Evolutionary conservation across 2,329 filamentous ascomycete genomes (phyloP).

Genomic region (Ophiocordyceps robertsii): DNA sequence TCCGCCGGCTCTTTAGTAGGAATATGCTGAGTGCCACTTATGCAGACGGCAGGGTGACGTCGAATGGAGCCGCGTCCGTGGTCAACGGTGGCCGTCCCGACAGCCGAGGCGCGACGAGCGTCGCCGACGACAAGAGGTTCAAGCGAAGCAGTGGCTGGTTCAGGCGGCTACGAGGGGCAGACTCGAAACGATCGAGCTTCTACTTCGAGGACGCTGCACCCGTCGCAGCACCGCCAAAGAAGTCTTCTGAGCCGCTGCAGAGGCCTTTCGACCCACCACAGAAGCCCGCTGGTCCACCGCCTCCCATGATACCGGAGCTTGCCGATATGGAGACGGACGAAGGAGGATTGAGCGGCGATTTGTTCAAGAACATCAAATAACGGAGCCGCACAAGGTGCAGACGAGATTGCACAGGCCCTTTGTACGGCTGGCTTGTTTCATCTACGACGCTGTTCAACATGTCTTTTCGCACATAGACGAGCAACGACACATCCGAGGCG

Average conservation of each 20-base stretch:
- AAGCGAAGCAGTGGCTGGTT: slow-evolving; percentile 48
- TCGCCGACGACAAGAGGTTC: slow-evolving; percentile 37
- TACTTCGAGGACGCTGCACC: slow-evolving; percentile 22
- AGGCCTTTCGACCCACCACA: not conserved
- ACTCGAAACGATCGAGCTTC: slow-evolving; percentile 27
- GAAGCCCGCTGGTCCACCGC: slow-evolving; percentile 30
- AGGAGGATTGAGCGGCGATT: slow-evolving; percentile 32
- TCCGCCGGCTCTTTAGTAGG: slow-evolving; percentile 44
- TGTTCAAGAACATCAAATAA: slow-evolving; percentile 48
- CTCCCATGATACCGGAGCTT: slow-evolving; percentile 48
- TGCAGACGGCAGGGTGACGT: slow-evolving; percentile 32
- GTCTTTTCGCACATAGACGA: slow-evolving; percentile 11
- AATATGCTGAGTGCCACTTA: slow-evolving; percentile 40
- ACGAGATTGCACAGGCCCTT: not conserved
- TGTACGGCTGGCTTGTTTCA: not conserved
- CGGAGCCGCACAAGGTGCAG: not conserved
- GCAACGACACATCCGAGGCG: slow-evolving; percentile 11
- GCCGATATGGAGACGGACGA: slow-evolving; percentile 36
- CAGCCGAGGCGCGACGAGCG: slow-evolving; percentile 35
- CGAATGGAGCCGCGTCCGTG: slow-evolving; percentile 18
- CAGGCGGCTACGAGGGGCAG: slow-evolving; percentile 32
- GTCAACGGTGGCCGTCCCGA: slow-evolving; percentile 28
- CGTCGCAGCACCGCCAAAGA: slow-evolving; percentile 6
- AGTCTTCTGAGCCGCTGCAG: slow-evolving; percentile 15
- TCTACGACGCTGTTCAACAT: slow-evolving; percentile 5